Base-by-base conservation (phyloP, 2,329 filamentous ascomycete species). In the Xenoacremonium recifei region DNA sequence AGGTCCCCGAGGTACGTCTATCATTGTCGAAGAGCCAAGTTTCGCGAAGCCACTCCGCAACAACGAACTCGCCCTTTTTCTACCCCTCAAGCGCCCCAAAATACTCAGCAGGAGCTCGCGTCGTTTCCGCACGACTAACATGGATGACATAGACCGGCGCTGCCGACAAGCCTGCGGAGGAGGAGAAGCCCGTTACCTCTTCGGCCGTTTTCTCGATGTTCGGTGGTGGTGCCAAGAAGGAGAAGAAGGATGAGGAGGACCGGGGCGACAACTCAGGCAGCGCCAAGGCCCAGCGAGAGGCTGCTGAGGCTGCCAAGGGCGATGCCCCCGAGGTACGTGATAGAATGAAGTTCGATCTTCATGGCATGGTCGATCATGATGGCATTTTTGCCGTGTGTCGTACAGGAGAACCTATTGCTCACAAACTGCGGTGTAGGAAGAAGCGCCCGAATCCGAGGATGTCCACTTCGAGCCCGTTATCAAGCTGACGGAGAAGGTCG, bases 381-480 rank as follows among this genome's bases (percentile, higher is more conserved):
- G n/a, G n/a, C n/a, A n/a, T n/a, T n/a, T n/a, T n/a, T n/a, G n/a
- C n/a, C n/a, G n/a, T n/a, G n/a, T 25, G 15, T 18, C 18, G 13
- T 25, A 18, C n/a, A 37, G 23, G 19, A 10, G 3, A 12, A 32
- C 20, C n/a, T n/a, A n/a, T n/a, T n/a, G n/a, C n/a, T n/a, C n/a
- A n/a, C n/a, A n/a, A n/a, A n/a, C n/a, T n/a, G n/a, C n/a, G n/a
- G n/a, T n/a, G 47, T 53, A 93, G 55, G 84, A 96, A 29, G 85
- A 90, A 54, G 80, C 83, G 46, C 85, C 87, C 57, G 89, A 95
- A 68, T 92, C 89, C 56, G 87, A 89, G 57, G 92, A 97, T 55
- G 88, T 96, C 50, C 88, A 97, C 73, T 99, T 97, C 73, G 89
- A 96, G 76, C 93, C 93, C 54, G 90, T 99, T 57, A 88, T 96